Base-by-base conservation (phyloP, 164 flowering plant species). In the Magnolia sinica region DNA sequence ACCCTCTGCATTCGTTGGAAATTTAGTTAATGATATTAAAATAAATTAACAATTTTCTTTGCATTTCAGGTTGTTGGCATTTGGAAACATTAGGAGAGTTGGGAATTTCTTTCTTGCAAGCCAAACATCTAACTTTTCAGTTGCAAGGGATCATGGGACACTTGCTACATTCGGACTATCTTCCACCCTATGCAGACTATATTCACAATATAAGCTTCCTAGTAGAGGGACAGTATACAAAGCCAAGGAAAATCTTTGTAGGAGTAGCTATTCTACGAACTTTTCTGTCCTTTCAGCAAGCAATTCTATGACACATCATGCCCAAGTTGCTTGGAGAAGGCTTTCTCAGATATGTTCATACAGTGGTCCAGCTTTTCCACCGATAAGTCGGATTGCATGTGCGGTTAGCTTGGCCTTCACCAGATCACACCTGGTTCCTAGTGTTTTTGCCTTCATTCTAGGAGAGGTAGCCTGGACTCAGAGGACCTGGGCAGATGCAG, bases 381-480 rank as follows among this genome's bases (percentile, higher is more conserved):
- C 81, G 10, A 79, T 91, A 58, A 82, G 77, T 78, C 86, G 78
- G 81, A 83, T 88, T 76, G 93, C 93, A 45, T 90, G 88, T 79
- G 94, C 94, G 50, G 84, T 91, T 59, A 87, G 87, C 81, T 82
- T 91, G 85, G 90, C 92, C 9, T 79, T 86, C 71, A 78, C 86
- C 29, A 87, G 92, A 29, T 88, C 90, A 37, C 86, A 85, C 37
- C 72, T 88, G 9, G 84, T 88, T 73, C 94, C 96, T 68, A 89
- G 94, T 31, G 70, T 88, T 37, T 79, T 91, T 81, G 91, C 90
- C 23, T 69, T 89, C 65, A 79, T 88, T 10, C 81, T 86, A 84
- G 94, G 94, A 51, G 84, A 90, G 78, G 70, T 88, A 66, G 88
- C 92, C 80, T 87, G 79, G 86, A 82, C 90, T 22, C 86, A 84